Percentiles rank a stretch among this genome's conserved stretches.
Conservation (phyloP, 805 yeast species). For the Candida stauntonica region DNA sequence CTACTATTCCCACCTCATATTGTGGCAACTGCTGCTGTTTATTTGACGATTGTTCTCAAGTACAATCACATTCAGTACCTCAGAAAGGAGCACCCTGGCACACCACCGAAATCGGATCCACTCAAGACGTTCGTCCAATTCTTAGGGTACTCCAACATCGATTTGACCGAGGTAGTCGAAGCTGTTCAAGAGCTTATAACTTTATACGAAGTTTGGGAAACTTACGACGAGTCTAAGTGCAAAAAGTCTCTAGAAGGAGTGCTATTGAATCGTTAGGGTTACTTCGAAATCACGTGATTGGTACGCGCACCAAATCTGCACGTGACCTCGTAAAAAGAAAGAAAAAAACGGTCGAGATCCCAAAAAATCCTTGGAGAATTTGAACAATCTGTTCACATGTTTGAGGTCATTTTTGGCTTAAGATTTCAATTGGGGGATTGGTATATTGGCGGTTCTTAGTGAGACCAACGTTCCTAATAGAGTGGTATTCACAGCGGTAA, state of each 20-base stretch:
- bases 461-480: too few species aligned
- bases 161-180: slow-evolving; percentile 71
- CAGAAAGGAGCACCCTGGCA: slow-evolving; percentile 12
- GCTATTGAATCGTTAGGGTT: slow-evolving; percentile 17
- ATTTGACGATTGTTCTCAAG: slow-evolving; percentile 64
- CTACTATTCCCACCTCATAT: slow-evolving; percentile 85
- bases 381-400: too few species aligned
- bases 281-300: not conserved
- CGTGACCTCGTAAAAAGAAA: too few species aligned
- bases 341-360: too few species aligned
- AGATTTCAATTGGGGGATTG: too few species aligned
- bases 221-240: slow-evolving; percentile 57
- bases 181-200: slow-evolving; percentile 81
- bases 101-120: slow-evolving; percentile 29
- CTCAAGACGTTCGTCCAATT: slow-evolving; percentile 58
- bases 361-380: too few species aligned
- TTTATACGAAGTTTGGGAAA: slow-evolving; percentile 80
- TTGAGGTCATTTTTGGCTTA: too few species aligned
- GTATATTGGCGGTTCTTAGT: too few species aligned
- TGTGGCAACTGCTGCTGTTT: slow-evolving; percentile 77
- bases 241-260: slow-evolving; percentile 23
- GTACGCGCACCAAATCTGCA: too few species aligned
- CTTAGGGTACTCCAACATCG: slow-evolving; percentile 71
- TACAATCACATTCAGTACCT: slow-evolving; percentile 25
- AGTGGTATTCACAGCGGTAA: too few species aligned